A percentile compares a stretch with the other conserved stretches of the same genome.
phyloP scores from a whole-genome alignment of 1,284 basidiomycete genomes.

The Ceratobasidium papillatum region DNA sequence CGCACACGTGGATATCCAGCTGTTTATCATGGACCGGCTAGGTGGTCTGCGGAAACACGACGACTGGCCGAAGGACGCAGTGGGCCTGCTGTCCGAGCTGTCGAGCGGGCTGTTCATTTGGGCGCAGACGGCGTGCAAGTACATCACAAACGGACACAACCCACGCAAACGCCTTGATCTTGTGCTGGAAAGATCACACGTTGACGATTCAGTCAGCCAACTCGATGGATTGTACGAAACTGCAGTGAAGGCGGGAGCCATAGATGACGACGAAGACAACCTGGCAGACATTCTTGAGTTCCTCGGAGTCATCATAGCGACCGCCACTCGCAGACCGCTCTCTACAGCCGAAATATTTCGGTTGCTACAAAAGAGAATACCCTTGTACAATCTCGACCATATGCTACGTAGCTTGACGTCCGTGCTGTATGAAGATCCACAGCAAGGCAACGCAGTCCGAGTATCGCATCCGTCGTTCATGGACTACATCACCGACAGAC shows the following conservation, averaged over 20 bases:
- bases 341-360: neutral
- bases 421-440: conserved; percentile 9
- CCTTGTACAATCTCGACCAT: too few relatives aligned
- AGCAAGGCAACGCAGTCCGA: neutral
- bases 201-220: neutral
- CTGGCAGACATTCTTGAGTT: neutral
- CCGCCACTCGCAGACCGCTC: neutral
- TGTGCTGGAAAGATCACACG: too few relatives aligned
- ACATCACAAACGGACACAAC: neutral
- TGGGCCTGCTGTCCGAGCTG: neutral
- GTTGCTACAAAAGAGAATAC: too few relatives aligned
- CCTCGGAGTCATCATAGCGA: neutral
- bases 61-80: neutral
- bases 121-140: neutral
- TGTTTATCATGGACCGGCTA: neutral
- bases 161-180: neutral
- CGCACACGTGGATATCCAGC: neutral
- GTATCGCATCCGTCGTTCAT: conserved; percentile 33
- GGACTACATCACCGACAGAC: conserved; percentile 16
- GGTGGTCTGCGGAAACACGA: neutral
- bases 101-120: conserved; percentile 34
- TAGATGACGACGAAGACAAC: neutral
- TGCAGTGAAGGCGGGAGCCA: neutral
- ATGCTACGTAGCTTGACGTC: conserved; percentile 1
- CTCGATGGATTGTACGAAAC: neutral